Evolutionary conservation across 2,329 filamentous ascomycete genomes (phyloP).

Genomic region (Paracamarosporium sp.): DNA sequence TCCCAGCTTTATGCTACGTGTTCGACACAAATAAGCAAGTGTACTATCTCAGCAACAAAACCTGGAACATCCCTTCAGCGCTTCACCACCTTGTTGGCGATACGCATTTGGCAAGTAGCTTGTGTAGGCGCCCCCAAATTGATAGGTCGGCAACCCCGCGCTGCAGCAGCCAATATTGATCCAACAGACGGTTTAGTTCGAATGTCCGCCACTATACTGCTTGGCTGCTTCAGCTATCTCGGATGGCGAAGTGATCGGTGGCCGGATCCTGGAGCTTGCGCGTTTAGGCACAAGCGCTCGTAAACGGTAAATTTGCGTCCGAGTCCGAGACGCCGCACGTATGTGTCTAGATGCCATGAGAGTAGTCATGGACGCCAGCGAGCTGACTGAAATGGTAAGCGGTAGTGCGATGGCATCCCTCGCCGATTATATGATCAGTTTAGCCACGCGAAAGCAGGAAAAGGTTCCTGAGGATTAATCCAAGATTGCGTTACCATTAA

Average conservation of each 20-base stretch:
- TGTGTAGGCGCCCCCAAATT: background rate
- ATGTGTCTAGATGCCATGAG: background rate
- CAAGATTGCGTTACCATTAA: constrained; percentile 3
- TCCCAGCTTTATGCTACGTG: background rate
- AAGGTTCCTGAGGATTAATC: constrained; percentile 3
- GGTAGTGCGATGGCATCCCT: background rate
- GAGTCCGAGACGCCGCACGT: background rate
- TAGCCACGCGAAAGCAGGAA: constrained; percentile 1
- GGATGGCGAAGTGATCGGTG: background rate
- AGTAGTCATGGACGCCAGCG: background rate
- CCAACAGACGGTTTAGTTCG: background rate
- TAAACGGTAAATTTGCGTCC: background rate
- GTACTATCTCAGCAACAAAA: background rate
- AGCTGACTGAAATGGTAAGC: background rate
- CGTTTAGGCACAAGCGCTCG: background rate
- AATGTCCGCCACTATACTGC: background rate
- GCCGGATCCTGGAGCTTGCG: background rate
- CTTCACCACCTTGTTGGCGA: background rate
- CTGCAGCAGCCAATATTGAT: constrained; percentile 6
- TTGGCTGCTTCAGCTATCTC: background rate
- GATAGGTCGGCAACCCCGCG: background rate
- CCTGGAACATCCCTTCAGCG: background rate
- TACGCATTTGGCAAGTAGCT: background rate
- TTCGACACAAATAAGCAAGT: background rate
- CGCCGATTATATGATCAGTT: constrained; percentile 5